Conservation (phyloP, 345 rosid genomes). For the Rhizophora mangle region DNA sequence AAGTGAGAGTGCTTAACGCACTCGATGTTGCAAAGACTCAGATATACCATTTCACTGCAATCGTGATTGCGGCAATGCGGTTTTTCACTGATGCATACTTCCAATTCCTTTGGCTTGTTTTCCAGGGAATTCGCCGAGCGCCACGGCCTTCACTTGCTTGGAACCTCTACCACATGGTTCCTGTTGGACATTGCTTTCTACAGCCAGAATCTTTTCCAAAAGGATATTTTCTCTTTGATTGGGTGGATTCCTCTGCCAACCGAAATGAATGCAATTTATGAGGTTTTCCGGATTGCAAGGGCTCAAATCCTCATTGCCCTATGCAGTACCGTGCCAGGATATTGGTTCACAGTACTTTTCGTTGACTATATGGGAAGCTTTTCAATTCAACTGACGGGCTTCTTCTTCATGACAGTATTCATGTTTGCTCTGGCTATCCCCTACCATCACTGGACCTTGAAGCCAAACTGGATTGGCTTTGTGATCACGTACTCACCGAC, state of each 20-base stretch:
- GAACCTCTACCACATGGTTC: constrained; percentile 28
- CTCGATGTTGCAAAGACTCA: constrained; percentile 45
- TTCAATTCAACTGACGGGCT: constrained; percentile 25
- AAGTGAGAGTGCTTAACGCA: constrained; percentile 37
- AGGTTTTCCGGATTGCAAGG: constrained; percentile 19
- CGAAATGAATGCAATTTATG: constrained; percentile 20
- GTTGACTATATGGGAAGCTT: constrained; percentile 24
- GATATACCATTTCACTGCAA: constrained; percentile 42
- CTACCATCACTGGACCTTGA: constrained; percentile 25
- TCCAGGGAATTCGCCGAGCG: constrained; percentile 18
- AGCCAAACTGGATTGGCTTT: constrained; percentile 21
- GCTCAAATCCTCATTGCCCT: constrained; percentile 32
- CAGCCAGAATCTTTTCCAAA: constrained; percentile 32
- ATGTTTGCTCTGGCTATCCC: constrained; percentile 32
- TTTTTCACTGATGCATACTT: constrained; percentile 43
- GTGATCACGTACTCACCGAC: constrained; percentile 20
- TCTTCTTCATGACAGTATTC: constrained; percentile 34
- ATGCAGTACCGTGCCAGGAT: constrained; percentile 29
- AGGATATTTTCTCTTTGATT: constrained; percentile 24
- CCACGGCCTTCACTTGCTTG: constrained; percentile 26
- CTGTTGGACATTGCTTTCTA: constrained; percentile 26
- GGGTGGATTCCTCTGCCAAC: constrained; percentile 18
- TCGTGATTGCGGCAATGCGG: constrained; percentile 47
- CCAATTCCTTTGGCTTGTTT: constrained; percentile 23
- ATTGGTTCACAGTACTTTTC: constrained; percentile 21